Conservation (phyloP, 208 protist species). For the Wallacemonas collosoma region DNA sequence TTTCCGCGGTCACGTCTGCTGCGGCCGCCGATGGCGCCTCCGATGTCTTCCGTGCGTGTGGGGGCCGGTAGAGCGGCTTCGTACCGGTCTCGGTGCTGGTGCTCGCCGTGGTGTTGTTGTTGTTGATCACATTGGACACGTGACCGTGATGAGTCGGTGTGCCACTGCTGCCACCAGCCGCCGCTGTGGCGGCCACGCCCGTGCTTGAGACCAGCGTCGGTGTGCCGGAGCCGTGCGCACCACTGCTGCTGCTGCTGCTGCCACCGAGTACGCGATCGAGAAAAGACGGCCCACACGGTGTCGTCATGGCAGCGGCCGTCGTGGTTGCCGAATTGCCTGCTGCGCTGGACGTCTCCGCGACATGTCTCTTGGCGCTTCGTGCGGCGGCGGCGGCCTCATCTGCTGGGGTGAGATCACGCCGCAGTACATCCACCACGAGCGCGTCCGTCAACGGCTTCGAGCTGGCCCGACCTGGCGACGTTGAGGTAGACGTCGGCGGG, state of each 20-base stretch:
- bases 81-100: neutral
- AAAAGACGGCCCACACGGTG: neutral
- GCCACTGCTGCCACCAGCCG: neutral
- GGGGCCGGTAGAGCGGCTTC: conserved; percentile 12
- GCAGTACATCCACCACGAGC: conserved; percentile 6
- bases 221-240: too few species aligned
- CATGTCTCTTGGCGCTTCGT: neutral
- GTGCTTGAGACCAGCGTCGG: too few species aligned
- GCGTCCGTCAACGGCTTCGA: conserved; percentile 12
- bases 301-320: neutral
- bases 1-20: too few species aligned
- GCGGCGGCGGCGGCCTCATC: neutral
- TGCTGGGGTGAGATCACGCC: neutral
- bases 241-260: neutral
- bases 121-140: neutral
- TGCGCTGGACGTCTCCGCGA: neutral
- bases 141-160: neutral
- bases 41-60: conserved; percentile 9
- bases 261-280: conserved; percentile 11
- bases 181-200: neutral
- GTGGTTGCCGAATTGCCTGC: neutral
- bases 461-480: neutral
- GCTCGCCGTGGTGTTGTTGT: neutral
- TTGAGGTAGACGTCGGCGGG: neutral
- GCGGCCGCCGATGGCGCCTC: neutral